A percentile compares a stretch with the other conserved stretches of the same genome.
These are phyloP conservation scores for Pestalotiopsis sp. DNA, from an alignment of 2,329 filamentous ascomycete species.

Conservation along the genomic window DNA sequence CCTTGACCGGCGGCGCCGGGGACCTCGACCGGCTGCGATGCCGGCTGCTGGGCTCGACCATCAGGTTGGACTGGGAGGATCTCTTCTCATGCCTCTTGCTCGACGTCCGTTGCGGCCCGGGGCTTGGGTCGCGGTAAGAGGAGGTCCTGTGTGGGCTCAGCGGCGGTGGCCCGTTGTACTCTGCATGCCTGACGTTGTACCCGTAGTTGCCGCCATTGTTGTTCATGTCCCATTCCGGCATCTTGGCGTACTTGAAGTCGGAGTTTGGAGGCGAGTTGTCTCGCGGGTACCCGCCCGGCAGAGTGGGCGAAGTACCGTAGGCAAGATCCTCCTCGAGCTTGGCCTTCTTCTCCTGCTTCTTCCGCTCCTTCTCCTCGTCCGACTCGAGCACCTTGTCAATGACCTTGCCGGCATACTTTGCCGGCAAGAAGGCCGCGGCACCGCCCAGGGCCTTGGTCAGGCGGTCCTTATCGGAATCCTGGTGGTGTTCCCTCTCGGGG, in stretches of 20 bases:
- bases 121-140: slow-evolving; percentile 25
- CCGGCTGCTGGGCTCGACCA: slow-evolving; percentile 41
- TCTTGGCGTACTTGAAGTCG: slow-evolving; percentile 31
- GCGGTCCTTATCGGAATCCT: slow-evolving; percentile 19
- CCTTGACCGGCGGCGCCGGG: slow-evolving; percentile 49
- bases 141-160: slow-evolving; percentile 11
- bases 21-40: slow-evolving; percentile 47
- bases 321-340: slow-evolving; percentile 50
- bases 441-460: slow-evolving; percentile 25
- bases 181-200: slow-evolving; percentile 31
- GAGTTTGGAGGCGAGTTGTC: slow-evolving; percentile 28
- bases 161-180: slow-evolving; percentile 20
- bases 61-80: slow-evolving; percentile 40
- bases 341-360: slow-evolving; percentile 35
- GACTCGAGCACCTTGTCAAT: slow-evolving; percentile 24
- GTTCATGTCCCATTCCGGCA: slow-evolving; percentile 42
- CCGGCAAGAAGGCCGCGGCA: slow-evolving; percentile 32
- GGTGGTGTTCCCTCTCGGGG: slow-evolving; percentile 4
- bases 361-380: slow-evolving; percentile 34
- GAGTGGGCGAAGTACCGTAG: slow-evolving; percentile 43
- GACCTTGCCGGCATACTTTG: slow-evolving; percentile 31
- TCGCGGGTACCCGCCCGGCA: slow-evolving; percentile 19
- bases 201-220: slow-evolving; percentile 34
- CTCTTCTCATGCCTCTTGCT: slow-evolving; percentile 38
- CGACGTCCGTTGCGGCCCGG: slow-evolving; percentile 24